Conservation (phyloP, 1,139 yeast genomes). For the Nakaseomyces glabratus region DNA sequence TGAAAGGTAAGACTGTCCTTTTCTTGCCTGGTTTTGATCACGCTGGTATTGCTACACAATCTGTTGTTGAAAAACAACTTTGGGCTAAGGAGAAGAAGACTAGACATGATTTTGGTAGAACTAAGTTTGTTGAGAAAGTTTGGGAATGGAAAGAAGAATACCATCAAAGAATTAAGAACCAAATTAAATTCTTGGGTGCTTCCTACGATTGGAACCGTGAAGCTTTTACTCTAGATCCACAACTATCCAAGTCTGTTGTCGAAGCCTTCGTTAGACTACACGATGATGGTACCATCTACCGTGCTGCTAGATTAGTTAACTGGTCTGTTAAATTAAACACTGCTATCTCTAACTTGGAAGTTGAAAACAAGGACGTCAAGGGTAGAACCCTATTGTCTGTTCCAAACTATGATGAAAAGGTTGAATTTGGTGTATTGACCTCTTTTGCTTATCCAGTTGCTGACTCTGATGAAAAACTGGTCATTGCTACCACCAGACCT, state of each 20-base stretch:
- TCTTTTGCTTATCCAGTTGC: slow-evolving; percentile 88
- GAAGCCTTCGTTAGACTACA: slow-evolving; percentile 89
- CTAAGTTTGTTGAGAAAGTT: slow-evolving; percentile 73
- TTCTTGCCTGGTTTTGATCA: slow-evolving; percentile 97
- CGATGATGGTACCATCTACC: slow-evolving; percentile 91
- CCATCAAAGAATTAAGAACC: slow-evolving; percentile 75
- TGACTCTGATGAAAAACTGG: slow-evolving; percentile 74
- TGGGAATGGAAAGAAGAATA: slow-evolving; percentile 99
- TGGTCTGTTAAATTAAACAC: slow-evolving; percentile 96
- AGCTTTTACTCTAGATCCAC: slow-evolving; percentile 83
- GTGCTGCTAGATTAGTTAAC: slow-evolving; percentile 88
- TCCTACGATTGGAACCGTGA: slow-evolving; percentile 95
- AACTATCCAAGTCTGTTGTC: slow-evolving; percentile 67
- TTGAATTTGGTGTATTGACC: slow-evolving; percentile 93
- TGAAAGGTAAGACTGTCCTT: slow-evolving; percentile 91
- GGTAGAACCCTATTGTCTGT: slow-evolving; percentile 76
- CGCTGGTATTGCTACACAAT: slow-evolving; percentile 98
- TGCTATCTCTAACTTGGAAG: slow-evolving; percentile 92
- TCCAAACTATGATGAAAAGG: slow-evolving; percentile 83
- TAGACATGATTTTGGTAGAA: slow-evolving; percentile 93
- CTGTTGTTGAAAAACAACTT: slow-evolving; percentile 93
- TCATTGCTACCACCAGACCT: slow-evolving; percentile 98
- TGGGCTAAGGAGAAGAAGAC: slow-evolving; percentile 86
- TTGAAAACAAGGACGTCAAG: slow-evolving; percentile 79
- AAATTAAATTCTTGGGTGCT: slow-evolving; percentile 83